Conservation (phyloP, 371 early-diverging fungal species). For the Mortierella sp. region DNA sequence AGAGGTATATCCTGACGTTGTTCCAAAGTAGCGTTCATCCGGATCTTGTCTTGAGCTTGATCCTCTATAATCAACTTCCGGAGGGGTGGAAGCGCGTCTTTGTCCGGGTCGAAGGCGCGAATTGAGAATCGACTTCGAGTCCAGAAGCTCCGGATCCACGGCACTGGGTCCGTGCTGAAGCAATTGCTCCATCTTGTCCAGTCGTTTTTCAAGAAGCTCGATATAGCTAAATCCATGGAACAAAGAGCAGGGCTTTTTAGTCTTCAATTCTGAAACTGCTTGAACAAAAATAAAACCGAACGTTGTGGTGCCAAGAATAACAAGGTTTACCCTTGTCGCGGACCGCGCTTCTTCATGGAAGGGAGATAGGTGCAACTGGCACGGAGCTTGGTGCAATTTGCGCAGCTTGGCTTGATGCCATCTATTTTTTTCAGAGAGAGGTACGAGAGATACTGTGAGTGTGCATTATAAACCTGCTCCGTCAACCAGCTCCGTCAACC, state of each 20-base stretch:
- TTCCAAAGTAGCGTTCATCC: conserved; percentile 44
- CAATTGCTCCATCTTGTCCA: conserved; percentile 73
- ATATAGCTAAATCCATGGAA: conserved; percentile 57
- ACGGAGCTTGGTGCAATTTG: conserved; percentile 77
- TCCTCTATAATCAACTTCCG: conserved; percentile 3
- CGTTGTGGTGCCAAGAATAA: no score
- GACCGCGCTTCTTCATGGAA: conserved; percentile 83
- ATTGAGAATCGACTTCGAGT: conserved; percentile 32
- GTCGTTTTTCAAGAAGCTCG: conserved; percentile 75
- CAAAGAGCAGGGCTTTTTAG: no score
- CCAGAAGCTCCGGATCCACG: conserved; percentile 46
- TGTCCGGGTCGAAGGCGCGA: conserved; percentile 38
- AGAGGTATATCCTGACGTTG: conserved; percentile 29
- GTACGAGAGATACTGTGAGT: background rate
- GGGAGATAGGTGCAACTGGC: conserved; percentile 78
- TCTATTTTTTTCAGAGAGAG: conserved; percentile 55
- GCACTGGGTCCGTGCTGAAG: conserved; percentile 55
- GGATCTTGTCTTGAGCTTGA: conserved; percentile 11
- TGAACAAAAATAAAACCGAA: no score
- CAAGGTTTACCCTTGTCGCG: conserved; percentile 69
- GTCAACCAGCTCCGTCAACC: no score
- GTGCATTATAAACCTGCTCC: no score
- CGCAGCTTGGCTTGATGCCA: conserved; percentile 84
- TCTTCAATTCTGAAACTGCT: no score
- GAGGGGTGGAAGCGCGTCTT: conserved; percentile 9